phyloP scores from a whole-genome alignment of 2,329 filamentous ascomycete genomes.

The Xylaria sp. region DNA sequence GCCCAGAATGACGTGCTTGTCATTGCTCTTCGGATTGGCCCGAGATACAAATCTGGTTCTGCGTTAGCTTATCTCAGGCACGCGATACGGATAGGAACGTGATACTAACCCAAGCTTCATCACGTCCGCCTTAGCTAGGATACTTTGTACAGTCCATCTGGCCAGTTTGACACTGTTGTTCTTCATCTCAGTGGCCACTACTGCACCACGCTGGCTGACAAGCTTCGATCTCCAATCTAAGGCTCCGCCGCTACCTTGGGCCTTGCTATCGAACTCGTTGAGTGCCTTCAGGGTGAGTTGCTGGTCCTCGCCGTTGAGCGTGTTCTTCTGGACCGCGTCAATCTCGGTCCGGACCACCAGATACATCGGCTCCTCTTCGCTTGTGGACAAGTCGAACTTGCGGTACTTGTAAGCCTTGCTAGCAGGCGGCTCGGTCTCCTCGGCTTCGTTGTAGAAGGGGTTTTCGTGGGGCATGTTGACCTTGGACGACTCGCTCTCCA shows the following conservation, averaged over 20 bases:
- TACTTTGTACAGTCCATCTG: conserved; percentile 96
- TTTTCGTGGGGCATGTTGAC: conserved; percentile 88
- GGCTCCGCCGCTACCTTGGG: conserved; percentile 91
- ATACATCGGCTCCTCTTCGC: conserved; percentile 93
- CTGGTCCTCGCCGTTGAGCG: conserved; percentile 90
- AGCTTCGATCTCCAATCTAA: conserved; percentile 98
- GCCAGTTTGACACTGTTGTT: conserved; percentile 99
- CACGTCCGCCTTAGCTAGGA: conserved; percentile 94
- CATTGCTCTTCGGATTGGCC: conserved; percentile 88
- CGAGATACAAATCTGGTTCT: conserved; percentile 86
- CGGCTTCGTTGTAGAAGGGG: conserved; percentile 95
- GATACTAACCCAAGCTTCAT: conserved; percentile 92
- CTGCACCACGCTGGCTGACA: conserved; percentile 91
- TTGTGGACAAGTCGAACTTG: conserved; percentile 93
- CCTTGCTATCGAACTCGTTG: conserved; percentile 99
- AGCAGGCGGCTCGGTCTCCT: conserved; percentile 92
- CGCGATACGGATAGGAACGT: neutral
- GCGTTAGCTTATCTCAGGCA: conserved; percentile 29
- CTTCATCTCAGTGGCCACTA: conserved; percentile 99
- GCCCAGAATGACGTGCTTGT: conserved; percentile 94
- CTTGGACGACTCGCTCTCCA: conserved; percentile 82
- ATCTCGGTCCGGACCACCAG: conserved; percentile 94
- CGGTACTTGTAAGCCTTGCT: conserved; percentile 99
- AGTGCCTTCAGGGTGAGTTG: conserved; percentile 92
- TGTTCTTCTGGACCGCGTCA: conserved; percentile 95